These are phyloP conservation scores for Ricinus communis DNA, from an alignment of 345 rosid genomes.

Conservation along the genomic window DNA sequence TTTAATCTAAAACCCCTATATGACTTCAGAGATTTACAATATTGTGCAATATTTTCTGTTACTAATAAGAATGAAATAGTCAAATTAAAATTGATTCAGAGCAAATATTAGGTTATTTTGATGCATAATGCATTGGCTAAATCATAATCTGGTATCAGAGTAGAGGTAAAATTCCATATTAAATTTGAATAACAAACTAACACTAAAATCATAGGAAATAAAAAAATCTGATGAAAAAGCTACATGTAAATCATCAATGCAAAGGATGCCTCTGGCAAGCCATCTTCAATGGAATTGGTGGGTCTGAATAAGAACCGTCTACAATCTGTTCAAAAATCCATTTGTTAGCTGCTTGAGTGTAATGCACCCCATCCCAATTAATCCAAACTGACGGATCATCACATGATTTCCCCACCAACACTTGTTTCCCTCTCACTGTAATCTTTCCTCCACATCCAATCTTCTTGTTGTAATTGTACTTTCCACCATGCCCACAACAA, in stretches of 20 bases:
- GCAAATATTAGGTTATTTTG: too few species aligned
- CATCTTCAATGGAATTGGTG: constrained; percentile 38
- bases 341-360: constrained; percentile 47
- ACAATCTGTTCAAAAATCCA: constrained; percentile 35
- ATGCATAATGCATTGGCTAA: too few species aligned
- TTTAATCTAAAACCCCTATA: too few species aligned
- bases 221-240: not conserved
- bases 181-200: too few species aligned
- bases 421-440: constrained; percentile 43
- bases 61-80: too few species aligned
- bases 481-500: constrained; percentile 87
- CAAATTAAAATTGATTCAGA: too few species aligned
- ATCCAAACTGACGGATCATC: constrained; percentile 38
- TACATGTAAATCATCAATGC: not conserved
- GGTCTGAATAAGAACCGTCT: constrained; percentile 39
- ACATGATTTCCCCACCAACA: constrained; percentile 53
- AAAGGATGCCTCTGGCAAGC: constrained; percentile 36
- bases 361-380: constrained; percentile 58
- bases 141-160: too few species aligned
- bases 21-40: too few species aligned
- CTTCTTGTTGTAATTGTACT: constrained; percentile 52
- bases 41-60: too few species aligned
- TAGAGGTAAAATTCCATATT: too few species aligned
- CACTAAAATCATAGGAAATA: too few species aligned
- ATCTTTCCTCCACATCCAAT: constrained; percentile 54